phyloP scores from a whole-genome alignment of 306 rosid species.

The Ceratonia siliqua region DNA sequence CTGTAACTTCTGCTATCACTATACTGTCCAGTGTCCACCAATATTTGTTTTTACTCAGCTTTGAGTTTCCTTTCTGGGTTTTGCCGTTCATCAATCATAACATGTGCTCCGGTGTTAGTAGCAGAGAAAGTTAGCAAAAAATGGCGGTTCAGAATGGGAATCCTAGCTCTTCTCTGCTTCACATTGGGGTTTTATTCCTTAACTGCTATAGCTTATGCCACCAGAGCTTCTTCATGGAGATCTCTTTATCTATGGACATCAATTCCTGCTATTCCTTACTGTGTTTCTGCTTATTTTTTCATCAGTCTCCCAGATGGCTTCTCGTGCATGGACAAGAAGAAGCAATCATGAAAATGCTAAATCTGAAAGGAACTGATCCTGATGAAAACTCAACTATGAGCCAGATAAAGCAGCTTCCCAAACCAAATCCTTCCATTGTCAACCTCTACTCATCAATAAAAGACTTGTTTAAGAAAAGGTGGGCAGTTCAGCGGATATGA shows the following conservation, averaged over 20 bases:
- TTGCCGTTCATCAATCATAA: no score
- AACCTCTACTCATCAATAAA: conserved; percentile 24
- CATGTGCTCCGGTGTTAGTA: no score
- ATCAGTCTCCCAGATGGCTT: conserved; percentile 40
- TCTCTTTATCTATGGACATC: conserved; percentile 36
- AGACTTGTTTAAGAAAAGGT: conserved; percentile 23
- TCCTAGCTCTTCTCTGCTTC: no score
- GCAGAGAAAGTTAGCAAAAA: no score
- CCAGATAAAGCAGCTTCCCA: not conserved
- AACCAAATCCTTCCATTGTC: conserved; percentile 12
- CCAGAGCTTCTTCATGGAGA: conserved; percentile 35
- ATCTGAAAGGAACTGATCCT: not conserved
- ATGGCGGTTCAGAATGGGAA: no score
- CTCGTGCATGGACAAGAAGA: conserved; percentile 18
- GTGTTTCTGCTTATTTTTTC: not conserved
- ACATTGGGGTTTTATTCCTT: no score
- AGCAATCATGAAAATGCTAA: not conserved
- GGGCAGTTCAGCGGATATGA: conserved; percentile 28
- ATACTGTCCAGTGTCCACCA: not conserved
- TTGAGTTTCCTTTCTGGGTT: not conserved
- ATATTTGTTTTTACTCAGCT: not conserved
- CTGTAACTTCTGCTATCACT: not conserved
- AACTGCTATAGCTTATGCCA: conserved; percentile 31
- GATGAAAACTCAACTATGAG: not conserved
- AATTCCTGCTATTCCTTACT: conserved; percentile 21